Evolutionary conservation across 257 asterid genomes (phyloP), one percentile per base, ranked within the genome.

Genomic region (Paraleonurus japonicus): DNA sequence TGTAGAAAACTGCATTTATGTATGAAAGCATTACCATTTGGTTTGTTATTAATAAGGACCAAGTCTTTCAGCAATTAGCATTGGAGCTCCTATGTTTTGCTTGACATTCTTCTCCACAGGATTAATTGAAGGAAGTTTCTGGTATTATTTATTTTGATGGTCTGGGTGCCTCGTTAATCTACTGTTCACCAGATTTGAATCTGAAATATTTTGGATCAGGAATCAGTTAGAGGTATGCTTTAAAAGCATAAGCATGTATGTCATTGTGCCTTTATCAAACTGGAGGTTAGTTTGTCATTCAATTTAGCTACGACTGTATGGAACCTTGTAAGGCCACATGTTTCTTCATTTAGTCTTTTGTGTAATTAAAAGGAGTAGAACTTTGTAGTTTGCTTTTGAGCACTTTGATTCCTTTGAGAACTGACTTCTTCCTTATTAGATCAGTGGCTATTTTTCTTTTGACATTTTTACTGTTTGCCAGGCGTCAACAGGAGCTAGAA

Each of bases 401-500:
- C 73, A 19, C 50, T 69, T 19, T 55, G 61, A 30, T 64, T 65
- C 45, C 54, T 48, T 66, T 50, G 70, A 61, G 22, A 47, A 70
- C 70, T 43, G 64, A 33, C 70, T 66, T 57, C 15, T 26, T 30
- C 41, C 37, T 41, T 61, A 22, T 43, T 72, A 30, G 65, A 65
- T 74, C 71, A 32, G 61, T 37, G 60, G 64, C 17, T 55, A 41
- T 53, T 13, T 58, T 63, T 75, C 75, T 58, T 67, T 66, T 80
- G 74, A 85, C 80, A 71, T 71, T 51, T 48, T 65, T 61, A 74
- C 71, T 64, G 60, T 65, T 76, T 79, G 41, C 13, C 84, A 92
- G 99, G 95, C 89, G 92, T 68, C 99, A 89, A 65, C 83, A 86
- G 78, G 99, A 90, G 82, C 96, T 97, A 75, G 99, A 95, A 86